Base-by-base conservation (phyloP, 1,284 basidiomycete species). In the Ceratobasidium sp. region DNA sequence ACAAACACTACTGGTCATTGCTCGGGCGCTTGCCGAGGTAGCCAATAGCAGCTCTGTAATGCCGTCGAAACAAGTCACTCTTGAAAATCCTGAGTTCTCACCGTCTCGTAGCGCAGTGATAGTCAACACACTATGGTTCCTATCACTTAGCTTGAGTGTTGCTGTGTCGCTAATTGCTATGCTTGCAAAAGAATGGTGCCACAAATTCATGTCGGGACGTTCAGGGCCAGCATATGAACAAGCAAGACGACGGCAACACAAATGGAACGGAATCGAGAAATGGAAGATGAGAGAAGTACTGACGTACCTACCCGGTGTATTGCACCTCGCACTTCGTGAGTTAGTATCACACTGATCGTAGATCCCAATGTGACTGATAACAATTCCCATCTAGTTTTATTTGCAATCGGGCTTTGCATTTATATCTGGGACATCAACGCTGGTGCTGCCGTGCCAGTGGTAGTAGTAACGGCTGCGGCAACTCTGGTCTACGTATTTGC, bases 271-370 rank as follows among this genome's bases (percentile, higher is more conserved):
- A 2, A 53, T 71, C 3, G 55, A 58, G 23, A 39, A 18, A 9
- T 71, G 69, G 69, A 71, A 58, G 42, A 71, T 71, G 69, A 1
- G 44, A 13, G 55, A 60, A 12, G n/a, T 71, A 6, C 23, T 71
- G 55, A 58, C 42, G 15, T 53, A 58, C 42, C 39, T 71, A 2
- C 69, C 69, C 5, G 23, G 51, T n/a, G n/a, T n/a, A n/a, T n/a
- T n/a, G n/a, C n/a, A n/a, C n/a, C n/a, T n/a, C n/a, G n/a, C n/a
- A n/a, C n/a, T n/a, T n/a, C n/a, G n/a, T n/a, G n/a, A n/a, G n/a
- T n/a, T n/a, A n/a, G n/a, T n/a, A n/a, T n/a, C n/a, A n/a, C n/a
- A 5, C 23, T 71, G 12, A 58, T 71, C 15, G 49, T 33, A 9
- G 67, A 49, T n/a, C n/a, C n/a, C n/a, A 15, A 26, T 69, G 10